A percentile compares a stretch with the other conserved stretches of the same genome.
Conservation (phyloP, 345 rosid species). For the Eucalyptus guilfoylei region DNA sequence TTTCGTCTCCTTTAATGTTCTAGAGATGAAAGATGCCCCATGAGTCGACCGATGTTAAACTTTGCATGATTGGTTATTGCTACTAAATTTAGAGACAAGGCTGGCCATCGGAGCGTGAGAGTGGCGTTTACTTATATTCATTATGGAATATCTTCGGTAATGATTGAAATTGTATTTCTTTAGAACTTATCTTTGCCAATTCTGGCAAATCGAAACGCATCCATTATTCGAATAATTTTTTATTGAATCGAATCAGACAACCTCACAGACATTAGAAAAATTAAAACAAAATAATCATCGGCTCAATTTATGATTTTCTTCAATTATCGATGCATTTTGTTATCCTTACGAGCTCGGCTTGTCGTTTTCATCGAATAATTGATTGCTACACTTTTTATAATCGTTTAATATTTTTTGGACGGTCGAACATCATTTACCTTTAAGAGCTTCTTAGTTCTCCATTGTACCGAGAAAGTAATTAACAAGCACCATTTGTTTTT, state of each 20-base stretch:
- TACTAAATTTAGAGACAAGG: not conserved
- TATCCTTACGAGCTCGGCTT: fast-evolving
- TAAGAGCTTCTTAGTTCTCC: not conserved
- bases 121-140: not conserved
- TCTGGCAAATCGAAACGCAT: fast-evolving
- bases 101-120: not conserved
- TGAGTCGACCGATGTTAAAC: not conserved
- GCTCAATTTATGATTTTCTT: not conserved
- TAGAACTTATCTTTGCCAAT: not conserved
- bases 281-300: not conserved
- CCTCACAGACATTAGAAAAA: not conserved
- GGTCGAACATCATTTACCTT: no score
- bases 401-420: not conserved
- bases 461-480: not conserved
- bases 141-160: not conserved
- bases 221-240: not conserved
- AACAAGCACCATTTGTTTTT: not conserved
- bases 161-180: not conserved
- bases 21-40: not conserved
- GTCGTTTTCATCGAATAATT: not conserved
- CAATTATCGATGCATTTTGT: not conserved
- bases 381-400: not conserved
- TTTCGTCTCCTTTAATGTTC: not conserved
- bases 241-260: not conserved
- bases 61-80: no score